Conservation (phyloP, 495 filamentous ascomycete genomes). For the Neurospora terricola region DNA sequence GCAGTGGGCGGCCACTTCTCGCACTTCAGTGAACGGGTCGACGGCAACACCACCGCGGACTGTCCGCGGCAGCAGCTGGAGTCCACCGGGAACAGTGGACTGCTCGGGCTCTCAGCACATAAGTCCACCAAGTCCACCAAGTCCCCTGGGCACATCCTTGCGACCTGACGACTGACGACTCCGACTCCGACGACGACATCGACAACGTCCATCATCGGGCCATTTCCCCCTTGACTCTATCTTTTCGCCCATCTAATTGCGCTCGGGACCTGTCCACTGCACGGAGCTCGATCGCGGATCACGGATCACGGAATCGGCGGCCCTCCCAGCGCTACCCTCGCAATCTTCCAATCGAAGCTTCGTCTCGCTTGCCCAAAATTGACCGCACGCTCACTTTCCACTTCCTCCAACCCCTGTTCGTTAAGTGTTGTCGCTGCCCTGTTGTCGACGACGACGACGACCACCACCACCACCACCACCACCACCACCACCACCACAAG, state of each 20-base stretch:
- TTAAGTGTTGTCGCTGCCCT: not conserved
- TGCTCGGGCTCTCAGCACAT: not conserved
- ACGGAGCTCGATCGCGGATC: not conserved
- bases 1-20: conserved; percentile 5
- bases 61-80: not conserved
- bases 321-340: not conserved
- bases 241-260: not conserved
- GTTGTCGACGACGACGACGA: not conserved
- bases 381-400: not conserved
- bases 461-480: not conserved
- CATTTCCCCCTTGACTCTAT: not conserved
- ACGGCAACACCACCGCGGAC: not conserved
- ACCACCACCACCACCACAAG: not conserved
- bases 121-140: not conserved
- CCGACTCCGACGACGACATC: not conserved
- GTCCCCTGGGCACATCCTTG: not conserved
- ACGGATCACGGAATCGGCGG: not conserved
- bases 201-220: not conserved
- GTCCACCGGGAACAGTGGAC: not conserved
- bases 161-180: not conserved
- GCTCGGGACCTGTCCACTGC: not conserved
- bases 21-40: not conserved
- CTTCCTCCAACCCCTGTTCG: not conserved
- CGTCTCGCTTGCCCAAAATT: not conserved
- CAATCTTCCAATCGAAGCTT: not conserved